phyloP scores from a whole-genome alignment of 768 basidiomycete species.

The Termitomyces sp. region DNA sequence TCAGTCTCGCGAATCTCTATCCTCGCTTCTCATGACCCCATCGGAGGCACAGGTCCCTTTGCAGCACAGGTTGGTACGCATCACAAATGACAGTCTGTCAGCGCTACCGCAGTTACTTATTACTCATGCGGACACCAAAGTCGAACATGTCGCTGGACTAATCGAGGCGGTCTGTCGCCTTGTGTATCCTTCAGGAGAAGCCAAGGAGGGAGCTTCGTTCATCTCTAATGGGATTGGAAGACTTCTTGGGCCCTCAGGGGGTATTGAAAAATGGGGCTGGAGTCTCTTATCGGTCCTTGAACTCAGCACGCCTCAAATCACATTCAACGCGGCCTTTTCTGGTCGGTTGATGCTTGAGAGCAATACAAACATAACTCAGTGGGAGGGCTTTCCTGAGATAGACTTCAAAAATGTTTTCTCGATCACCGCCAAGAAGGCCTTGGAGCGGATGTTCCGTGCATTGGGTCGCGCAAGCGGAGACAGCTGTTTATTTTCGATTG shows the following conservation, averaged over 20 bases:
- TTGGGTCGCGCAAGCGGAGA: conserved; percentile 70
- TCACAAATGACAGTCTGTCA: conserved; percentile 58
- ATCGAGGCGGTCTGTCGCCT: conserved; percentile 69
- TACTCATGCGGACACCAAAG: conserved; percentile 67
- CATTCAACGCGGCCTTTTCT: conserved; percentile 40
- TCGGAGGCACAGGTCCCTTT: conserved; percentile 40
- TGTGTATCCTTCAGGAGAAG: conserved; percentile 18
- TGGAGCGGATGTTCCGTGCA: conserved; percentile 69
- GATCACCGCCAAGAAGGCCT: conserved; percentile 41
- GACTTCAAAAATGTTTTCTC: conserved; percentile 52
- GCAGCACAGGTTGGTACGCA: conserved; percentile 54
- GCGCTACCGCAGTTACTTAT: conserved; percentile 69
- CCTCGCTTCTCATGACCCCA: conserved; percentile 36
- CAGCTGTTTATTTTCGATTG: conserved; percentile 67
- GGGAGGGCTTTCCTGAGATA: conserved; percentile 53
- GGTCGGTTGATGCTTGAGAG: conserved; percentile 58
- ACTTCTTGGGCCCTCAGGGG: conserved; percentile 75
- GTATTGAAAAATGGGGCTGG: conserved; percentile 93
- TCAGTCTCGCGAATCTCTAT: conserved; percentile 42
- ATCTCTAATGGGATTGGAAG: conserved; percentile 52
- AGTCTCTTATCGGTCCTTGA: conserved; percentile 77
- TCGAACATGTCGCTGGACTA: conserved; percentile 62
- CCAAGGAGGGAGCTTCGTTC: conserved; percentile 26
- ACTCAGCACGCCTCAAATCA: conserved; percentile 51
- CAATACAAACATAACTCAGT: conserved; percentile 28